Evolutionary conservation across 768 basidiomycete genomes (phyloP), one percentile per base, ranked within the genome.

Genomic region (Strobilomyces echinocephalus): DNA sequence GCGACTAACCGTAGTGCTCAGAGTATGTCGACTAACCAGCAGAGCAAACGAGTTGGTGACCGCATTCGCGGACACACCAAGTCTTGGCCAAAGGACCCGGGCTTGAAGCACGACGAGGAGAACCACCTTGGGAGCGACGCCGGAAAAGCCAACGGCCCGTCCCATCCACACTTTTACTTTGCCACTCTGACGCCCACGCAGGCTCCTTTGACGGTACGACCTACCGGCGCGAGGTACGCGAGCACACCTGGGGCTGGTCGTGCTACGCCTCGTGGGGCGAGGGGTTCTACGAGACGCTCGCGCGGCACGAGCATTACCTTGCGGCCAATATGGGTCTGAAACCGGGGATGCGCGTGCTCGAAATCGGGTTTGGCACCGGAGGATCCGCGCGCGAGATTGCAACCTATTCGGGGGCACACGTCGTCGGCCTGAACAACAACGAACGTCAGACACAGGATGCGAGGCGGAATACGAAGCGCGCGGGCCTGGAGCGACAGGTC

Each of bases 151-250:
- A 24, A 24, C 97, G 9, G 38, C 18, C 12, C 24, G 21, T 24
- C 24, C 24, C 24, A n/a, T n/a, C 24, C 24, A 2, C 24, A 2
- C 24, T 24, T 24, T 24, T 4, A 24, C 24, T 4, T 2, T 24
- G 24, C 24, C 24, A 2, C 4, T 24, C 24, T 24, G 24, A 24
- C 24, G 4, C 24, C 4, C n/a, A 4, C 18, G 4, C 47, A 91
- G 93, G 94, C 40, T 98, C 95, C 75, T 99, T 97, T 61, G 95
- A 99, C 68, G 95, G 93, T 61, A 93, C 91, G 8, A 98, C 95
- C 24, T 24, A 24, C 24, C 24, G 24, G 5, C 84, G 24, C 24
- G 4, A 91, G 67, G 76, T 97, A 54, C 97, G 97, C 74, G 95
- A 97, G 69, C 97, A 89, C 63, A 94, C 89, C 49, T 92, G 93